Base-by-base conservation (phyloP, 805 yeast genomes). In the Candida rishiriensis region DNA sequence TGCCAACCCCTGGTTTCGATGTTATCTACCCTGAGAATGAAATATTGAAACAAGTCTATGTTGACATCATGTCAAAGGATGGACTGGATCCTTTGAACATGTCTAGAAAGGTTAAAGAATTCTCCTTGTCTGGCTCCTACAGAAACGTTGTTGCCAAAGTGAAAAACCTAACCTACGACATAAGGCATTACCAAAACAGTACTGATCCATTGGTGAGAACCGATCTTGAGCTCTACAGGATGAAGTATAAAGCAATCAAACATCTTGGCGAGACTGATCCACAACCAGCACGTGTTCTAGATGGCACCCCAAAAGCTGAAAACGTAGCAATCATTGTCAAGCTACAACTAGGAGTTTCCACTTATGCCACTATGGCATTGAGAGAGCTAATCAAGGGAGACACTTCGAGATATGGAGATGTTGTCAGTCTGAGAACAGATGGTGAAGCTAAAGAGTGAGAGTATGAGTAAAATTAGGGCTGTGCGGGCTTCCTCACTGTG, bases 1-100 rank as follows among this genome's bases (percentile, higher is more conserved):
- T 93, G 43, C 98, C 99, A n/a, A 79, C 96, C 0, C 99, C 99
- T 2, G 99, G 99, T 0, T 89, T 81, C 61, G 97, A 89, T 59
- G 79, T 93, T n/a, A 59, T 73, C 12, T 93, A 93, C 59, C 99
- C 99, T 7, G 68, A 74, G 10, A 85, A 88, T 56, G 73, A 72
- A 42, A 63, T 73, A 35, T 67, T 88, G 38, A 71, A 70, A 54
- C 71, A 79, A 34, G 76, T 78, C 1, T 90, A 90, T 59, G 75
- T 77, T 36, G 79, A 76, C 3, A 70, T 79, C 9, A 93, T 93
- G 98, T 75, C 72, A 2, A 69, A 74, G 42, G 98, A 93, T 59
- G 85, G 81, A 0, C 75, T 93, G 54, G 88, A 89, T 64, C 97
- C 97, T 10, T 72, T 77, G 54, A 75, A 81, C 34, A 91, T 93